phyloP scores from a whole-genome alignment of 108 stramenopile genomes.

The Cyclotella choctawhatcheeana region DNA sequence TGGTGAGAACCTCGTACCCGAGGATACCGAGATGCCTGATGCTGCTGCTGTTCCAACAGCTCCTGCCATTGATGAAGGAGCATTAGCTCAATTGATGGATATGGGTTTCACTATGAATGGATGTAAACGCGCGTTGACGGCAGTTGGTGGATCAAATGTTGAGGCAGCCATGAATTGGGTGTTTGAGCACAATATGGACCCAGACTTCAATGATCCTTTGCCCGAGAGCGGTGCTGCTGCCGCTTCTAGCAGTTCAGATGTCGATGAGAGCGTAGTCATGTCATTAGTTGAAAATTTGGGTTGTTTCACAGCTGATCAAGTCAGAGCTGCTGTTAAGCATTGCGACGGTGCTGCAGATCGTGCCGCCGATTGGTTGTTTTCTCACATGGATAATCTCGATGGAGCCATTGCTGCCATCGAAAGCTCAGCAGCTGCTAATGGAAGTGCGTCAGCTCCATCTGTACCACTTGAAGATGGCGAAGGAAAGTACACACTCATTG shows the following conservation, averaged over 20 bases:
- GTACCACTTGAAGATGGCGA: conserved; percentile 78
- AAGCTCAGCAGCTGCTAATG: conserved; percentile 24
- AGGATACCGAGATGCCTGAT: conserved; percentile 48
- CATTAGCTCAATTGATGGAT: conserved; percentile 90
- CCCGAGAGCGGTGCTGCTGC: conserved; percentile 53
- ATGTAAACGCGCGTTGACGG: conserved; percentile 90
- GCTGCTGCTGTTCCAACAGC: conserved; percentile 39
- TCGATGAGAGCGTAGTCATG: conserved; percentile 77
- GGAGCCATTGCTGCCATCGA: conserved; percentile 82
- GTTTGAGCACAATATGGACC: conserved; percentile 95
- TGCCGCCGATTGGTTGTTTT: conserved; percentile 98
- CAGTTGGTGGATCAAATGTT: conserved; percentile 86
- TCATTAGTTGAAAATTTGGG: conserved; percentile 88
- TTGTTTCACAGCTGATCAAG: conserved; percentile 93
- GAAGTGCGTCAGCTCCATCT: conserved; percentile 29
- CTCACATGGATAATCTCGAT: conserved; percentile 94
- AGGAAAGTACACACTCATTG: conserved; percentile 90
- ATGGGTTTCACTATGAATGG: conserved; percentile 98
- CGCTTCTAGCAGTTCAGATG: conserved; percentile 41
- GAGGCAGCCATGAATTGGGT: conserved; percentile 99
- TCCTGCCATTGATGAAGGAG: conserved; percentile 73
- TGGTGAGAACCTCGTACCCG: conserved; percentile 88
- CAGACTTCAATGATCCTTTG: conserved; percentile 97
- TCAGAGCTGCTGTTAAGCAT: conserved; percentile 87
- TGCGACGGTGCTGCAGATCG: conserved; percentile 86